Evolutionary conservation across 2,329 filamentous ascomycete genomes (phyloP), one percentile per base, ranked within the genome.

Genomic region (Ceratocystis diversiconidia): DNA sequence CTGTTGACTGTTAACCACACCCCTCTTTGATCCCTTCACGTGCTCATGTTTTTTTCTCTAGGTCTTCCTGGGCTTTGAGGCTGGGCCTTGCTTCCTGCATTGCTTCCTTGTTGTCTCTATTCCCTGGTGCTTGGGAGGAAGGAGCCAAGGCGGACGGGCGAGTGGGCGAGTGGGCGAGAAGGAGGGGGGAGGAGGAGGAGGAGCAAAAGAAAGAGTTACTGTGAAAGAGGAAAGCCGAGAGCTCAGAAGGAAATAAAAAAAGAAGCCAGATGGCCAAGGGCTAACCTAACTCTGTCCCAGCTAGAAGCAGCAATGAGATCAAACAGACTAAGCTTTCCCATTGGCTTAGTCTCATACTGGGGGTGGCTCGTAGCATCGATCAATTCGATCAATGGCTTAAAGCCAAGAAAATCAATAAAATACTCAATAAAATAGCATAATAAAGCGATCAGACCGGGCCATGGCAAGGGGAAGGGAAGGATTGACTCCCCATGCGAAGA

Each of bases 401-500:
- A 17, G 28, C 44, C 19, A 32, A 62, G n/a, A 62, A 15, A 62
- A 25, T 12, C 36, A 61, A 1, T 15, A 19, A 25, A 62, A 36
- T 61, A 12, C 25, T 19, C 36, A 41, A 36, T 32, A 36, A 32
- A 61, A 3, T 5, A 32, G 36, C 19, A 10, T 32, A 61, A 10
- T 4, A 41, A 17, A 61, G 10, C 57, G 25, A 61, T 32, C 28
- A 41, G 36, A 17, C 36, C 32, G 32, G 32, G 32, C 28, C 57
- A 61, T 32, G 43, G 22, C 60, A 62, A 62, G 60, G 60, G 60
- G 60, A 43, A 62, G 28, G 17, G 60, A 41, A 62, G 44, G 60
- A 41, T 44, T 46, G 7, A 8, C 19, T 41, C 25, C 41, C 60
- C 60, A 28, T 62, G 60, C 19, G 32, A 62, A 44, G 32, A 62